These are phyloP conservation scores for Sporothrix brunneoviolacea DNA, from an alignment of 2,329 filamentous ascomycete genomes.

Conservation along the genomic window DNA sequence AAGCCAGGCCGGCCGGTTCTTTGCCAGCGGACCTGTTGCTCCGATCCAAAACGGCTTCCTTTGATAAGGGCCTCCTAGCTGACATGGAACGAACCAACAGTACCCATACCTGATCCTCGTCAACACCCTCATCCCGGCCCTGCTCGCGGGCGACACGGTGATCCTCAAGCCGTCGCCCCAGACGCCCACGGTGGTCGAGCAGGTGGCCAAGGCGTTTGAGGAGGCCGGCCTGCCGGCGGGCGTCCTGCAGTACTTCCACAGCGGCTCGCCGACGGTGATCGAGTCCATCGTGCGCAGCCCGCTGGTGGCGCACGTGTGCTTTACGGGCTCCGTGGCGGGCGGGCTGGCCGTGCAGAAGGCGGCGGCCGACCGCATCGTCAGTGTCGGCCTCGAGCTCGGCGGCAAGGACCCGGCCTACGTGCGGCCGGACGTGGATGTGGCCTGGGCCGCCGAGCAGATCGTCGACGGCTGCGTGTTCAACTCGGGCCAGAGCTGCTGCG, in stretches of 20 bases:
- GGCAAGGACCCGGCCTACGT: constrained; percentile 95
- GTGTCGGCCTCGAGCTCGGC: constrained; percentile 83
- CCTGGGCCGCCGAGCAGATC: constrained; percentile 89
- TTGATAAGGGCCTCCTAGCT: neutral
- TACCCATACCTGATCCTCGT: constrained; percentile 92
- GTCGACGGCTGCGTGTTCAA: constrained; percentile 97
- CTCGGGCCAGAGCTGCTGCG: constrained; percentile 96
- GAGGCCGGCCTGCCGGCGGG: constrained; percentile 76
- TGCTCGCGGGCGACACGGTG: constrained; percentile 82
- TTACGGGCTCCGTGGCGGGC: constrained; percentile 86
- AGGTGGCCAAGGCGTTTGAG: constrained; percentile 66
- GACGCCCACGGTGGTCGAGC: constrained; percentile 86
- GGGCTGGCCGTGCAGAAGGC: constrained; percentile 81
- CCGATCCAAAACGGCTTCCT: too few species aligned
- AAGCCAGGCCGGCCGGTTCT: neutral
- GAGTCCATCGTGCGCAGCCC: constrained; percentile 73
- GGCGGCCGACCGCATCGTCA: constrained; percentile 74
- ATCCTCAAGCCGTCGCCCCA: constrained; percentile 94
- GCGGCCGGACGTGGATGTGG: constrained; percentile 74
- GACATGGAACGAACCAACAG: too few species aligned
- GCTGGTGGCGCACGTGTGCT: constrained; percentile 75
- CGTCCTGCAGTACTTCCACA: constrained; percentile 89
- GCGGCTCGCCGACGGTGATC: constrained; percentile 68
- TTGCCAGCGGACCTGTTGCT: too few species aligned
- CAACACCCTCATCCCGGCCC: constrained; percentile 87